These are phyloP conservation scores for Termitomyces sp. DNA, from an alignment of 768 basidiomycete genomes.

Conservation along the genomic window DNA sequence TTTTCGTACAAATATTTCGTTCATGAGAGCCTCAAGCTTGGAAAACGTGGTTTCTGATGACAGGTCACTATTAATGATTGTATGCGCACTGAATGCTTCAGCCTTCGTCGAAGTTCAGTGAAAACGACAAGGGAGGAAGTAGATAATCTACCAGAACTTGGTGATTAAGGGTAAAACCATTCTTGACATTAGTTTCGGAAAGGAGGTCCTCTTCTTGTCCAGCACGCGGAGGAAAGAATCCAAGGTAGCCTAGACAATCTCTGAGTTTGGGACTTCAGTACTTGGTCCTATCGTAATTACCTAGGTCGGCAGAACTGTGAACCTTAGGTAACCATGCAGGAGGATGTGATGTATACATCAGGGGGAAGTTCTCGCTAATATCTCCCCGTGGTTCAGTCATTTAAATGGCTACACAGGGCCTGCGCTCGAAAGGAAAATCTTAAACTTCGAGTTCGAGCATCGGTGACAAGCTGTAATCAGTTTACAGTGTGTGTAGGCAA, in stretches of 20 bases:
- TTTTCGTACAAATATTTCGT: constrained; percentile 64
- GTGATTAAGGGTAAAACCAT: constrained; percentile 49
- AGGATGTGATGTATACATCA: constrained; percentile 61
- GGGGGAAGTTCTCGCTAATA: constrained; percentile 23
- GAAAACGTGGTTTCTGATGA: constrained; percentile 45
- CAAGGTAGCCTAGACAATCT: constrained; percentile 54
- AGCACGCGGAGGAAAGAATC: constrained; percentile 70
- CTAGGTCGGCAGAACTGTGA: constrained; percentile 65
- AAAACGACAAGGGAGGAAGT: neutral
- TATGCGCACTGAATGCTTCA: constrained; percentile 57
- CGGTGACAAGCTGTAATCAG: neutral
- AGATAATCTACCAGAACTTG: constrained; percentile 47
- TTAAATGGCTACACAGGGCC: constrained; percentile 5
- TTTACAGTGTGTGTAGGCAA: neutral
- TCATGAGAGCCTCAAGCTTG: constrained; percentile 70
- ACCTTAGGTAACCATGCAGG: constrained; percentile 68
- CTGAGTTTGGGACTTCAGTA: neutral
- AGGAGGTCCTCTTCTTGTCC: constrained; percentile 73
- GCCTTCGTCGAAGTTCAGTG: constrained; percentile 32
- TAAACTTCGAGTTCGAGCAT: constrained; percentile 1
- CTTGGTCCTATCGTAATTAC: constrained; percentile 24
- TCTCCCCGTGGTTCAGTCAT: constrained; percentile 34
- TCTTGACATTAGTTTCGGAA: constrained; percentile 57
- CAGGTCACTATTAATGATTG: constrained; percentile 44
- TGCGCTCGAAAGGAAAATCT: neutral